Percentiles rank a stretch among this genome's conserved stretches.
These are phyloP conservation scores for Mortierella sp. DNA, from an alignment of 371 early-diverging fungal genomes.

Conservation along the genomic window DNA sequence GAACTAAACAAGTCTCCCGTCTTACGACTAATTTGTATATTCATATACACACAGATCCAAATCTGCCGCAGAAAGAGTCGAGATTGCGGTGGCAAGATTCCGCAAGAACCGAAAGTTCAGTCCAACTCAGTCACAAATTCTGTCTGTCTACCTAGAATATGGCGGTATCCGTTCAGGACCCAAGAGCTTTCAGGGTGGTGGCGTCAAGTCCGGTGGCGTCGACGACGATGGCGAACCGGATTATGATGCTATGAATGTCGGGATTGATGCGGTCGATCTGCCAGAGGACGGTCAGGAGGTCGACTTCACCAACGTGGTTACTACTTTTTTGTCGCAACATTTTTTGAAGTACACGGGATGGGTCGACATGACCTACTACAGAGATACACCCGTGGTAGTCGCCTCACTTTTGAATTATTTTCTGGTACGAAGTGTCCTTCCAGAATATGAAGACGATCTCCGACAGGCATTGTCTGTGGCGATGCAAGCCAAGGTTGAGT, in stretches of 20 bases:
- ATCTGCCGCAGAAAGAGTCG: conserved; percentile 64
- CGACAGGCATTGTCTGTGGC: conserved; percentile 57
- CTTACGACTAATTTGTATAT: too few species aligned
- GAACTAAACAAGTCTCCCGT: neutral
- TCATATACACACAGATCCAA: conserved; percentile 39
- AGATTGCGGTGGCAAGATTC: conserved; percentile 67
- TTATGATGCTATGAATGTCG: conserved; percentile 60
- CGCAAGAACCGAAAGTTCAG: conserved; percentile 66
- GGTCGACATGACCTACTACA: conserved; percentile 59
- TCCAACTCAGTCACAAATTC: conserved; percentile 53
- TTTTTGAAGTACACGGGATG: conserved; percentile 60
- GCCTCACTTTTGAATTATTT: conserved; percentile 66
- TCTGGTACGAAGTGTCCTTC: conserved; percentile 64
- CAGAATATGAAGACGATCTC: conserved; percentile 67
- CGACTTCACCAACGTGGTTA: conserved; percentile 68
- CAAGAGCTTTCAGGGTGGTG: conserved; percentile 63
- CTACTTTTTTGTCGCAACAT: conserved; percentile 64
- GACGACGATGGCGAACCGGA: conserved; percentile 61
- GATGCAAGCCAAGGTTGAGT: conserved; percentile 60
- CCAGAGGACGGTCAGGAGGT: conserved; percentile 61
- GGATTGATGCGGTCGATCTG: conserved; percentile 60
- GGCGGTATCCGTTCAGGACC: conserved; percentile 68
- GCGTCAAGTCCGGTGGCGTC: conserved; percentile 56
- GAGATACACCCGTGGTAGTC: conserved; percentile 60
- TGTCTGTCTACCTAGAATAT: conserved; percentile 65